Evolutionary conservation across 306 rosid species (phyloP).

Genomic region (Spatholobus suberectus): DNA sequence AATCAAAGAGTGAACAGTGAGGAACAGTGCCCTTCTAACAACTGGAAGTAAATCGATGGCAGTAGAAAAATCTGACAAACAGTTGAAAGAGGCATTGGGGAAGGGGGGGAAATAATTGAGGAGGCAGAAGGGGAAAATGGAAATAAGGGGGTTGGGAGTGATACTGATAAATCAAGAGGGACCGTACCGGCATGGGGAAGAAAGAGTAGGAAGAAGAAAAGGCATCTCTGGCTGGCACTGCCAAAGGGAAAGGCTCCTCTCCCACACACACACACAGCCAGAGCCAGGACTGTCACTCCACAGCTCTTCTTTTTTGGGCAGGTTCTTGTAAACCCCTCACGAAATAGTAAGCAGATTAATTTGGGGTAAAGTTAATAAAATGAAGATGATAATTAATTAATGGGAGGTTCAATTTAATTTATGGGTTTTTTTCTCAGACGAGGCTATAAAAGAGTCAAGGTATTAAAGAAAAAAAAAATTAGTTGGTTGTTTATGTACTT

Average conservation of each 20-base stretch:
- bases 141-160: not conserved
- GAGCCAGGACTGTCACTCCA: not conserved
- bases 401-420: no score
- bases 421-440: no score
- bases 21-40: not conserved
- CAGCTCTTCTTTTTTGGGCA: not conserved
- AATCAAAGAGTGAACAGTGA: conserved; percentile 16
- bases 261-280: not conserved
- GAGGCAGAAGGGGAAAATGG: not conserved
- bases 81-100: not conserved
- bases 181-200: conserved; percentile 15
- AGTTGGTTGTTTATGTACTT: no score
- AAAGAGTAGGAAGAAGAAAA: conserved; percentile 1
- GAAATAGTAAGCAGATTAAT: not conserved
- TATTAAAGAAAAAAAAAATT: no score
- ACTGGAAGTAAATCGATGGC: not conserved
- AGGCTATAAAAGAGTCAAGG: no score
- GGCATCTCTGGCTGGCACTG: not conserved
- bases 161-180: not conserved
- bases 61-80: not conserved
- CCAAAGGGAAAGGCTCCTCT: not conserved
- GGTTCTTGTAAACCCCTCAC: not conserved
- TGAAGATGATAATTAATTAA: no score
- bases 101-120: not conserved
- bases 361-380: not conserved